Conservation (phyloP, 345 rosid genomes). For the Melastoma malabathricum region DNA sequence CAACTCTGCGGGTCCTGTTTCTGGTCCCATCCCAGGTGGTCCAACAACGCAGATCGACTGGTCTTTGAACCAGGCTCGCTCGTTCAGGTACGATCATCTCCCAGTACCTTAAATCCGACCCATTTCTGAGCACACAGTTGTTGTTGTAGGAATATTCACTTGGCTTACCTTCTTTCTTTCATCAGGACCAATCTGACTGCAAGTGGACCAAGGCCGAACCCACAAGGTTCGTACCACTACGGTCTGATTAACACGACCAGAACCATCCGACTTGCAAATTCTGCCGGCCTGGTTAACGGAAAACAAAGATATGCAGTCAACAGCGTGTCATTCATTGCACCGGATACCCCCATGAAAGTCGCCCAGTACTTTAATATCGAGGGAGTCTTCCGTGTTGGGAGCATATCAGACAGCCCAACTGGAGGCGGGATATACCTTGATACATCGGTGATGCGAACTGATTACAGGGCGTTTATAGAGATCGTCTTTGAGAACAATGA, state of each 20-base stretch:
- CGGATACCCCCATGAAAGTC: slow-evolving; percentile 37
- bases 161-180: background rate
- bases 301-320: slow-evolving; percentile 42
- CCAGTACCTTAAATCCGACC: no score
- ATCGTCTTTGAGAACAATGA: slow-evolving; percentile 31
- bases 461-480: slow-evolving; percentile 26
- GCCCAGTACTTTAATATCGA: slow-evolving; percentile 32
- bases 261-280: slow-evolving; percentile 24
- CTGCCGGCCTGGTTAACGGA: slow-evolving; percentile 26
- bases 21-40: slow-evolving; percentile 37
- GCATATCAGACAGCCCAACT: slow-evolving; percentile 22
- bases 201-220: slow-evolving; percentile 48
- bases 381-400: slow-evolving; percentile 30
- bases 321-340: slow-evolving; percentile 26
- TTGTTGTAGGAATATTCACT: no score
- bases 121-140: no score
- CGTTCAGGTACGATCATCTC: slow-evolving; percentile 21
- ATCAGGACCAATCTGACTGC: slow-evolving; percentile 42
- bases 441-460: slow-evolving; percentile 26
- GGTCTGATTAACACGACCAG: slow-evolving; percentile 35
- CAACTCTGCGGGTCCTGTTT: slow-evolving; percentile 28
- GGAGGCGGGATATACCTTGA: slow-evolving; percentile 33
- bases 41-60: slow-evolving; percentile 31
- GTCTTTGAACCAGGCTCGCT: slow-evolving; percentile 43
- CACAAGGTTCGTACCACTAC: slow-evolving; percentile 45